phyloP scores from a whole-genome alignment of 208 protist species.

The Crithidia acanthocephali region DNA sequence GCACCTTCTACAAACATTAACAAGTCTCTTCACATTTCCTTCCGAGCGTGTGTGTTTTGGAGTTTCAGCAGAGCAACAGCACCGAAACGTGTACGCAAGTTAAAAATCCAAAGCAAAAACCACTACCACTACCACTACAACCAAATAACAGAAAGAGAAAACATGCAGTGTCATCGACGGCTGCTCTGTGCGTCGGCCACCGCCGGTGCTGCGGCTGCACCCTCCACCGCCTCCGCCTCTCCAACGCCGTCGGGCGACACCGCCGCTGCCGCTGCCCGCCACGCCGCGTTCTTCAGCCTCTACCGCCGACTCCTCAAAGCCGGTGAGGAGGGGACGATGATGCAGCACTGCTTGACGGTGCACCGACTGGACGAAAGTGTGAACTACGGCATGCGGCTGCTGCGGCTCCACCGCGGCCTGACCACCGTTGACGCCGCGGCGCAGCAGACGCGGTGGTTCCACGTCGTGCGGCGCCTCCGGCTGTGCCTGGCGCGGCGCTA shows the following conservation, averaged over 20 bases:
- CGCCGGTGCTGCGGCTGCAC: not conserved
- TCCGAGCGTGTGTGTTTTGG: no score
- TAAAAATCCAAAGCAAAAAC: no score
- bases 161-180: constrained; percentile 13
- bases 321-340: constrained; percentile 71
- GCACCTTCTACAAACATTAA: no score
- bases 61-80: no score
- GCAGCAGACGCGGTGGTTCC: constrained; percentile 37
- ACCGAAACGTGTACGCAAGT: no score
- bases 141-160: no score
- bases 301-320: constrained; percentile 79
- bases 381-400: constrained; percentile 57
- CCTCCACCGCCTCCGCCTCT: constrained; percentile 12
- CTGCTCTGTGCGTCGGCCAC: constrained; percentile 3
- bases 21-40: no score
- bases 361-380: constrained; percentile 55
- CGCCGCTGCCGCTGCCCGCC: not conserved
- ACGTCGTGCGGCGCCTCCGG: constrained; percentile 33
- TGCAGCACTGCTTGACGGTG: constrained; percentile 67
- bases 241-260: not conserved
- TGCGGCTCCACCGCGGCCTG: constrained; percentile 67
- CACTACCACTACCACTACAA: no score
- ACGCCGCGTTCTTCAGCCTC: constrained; percentile 47
- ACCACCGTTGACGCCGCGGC: constrained; percentile 52
- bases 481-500: constrained; percentile 51